These are phyloP conservation scores for Bimuria novae-zelandiae DNA, from an alignment of 2,329 filamentous ascomycete species.

Conservation along the genomic window DNA sequence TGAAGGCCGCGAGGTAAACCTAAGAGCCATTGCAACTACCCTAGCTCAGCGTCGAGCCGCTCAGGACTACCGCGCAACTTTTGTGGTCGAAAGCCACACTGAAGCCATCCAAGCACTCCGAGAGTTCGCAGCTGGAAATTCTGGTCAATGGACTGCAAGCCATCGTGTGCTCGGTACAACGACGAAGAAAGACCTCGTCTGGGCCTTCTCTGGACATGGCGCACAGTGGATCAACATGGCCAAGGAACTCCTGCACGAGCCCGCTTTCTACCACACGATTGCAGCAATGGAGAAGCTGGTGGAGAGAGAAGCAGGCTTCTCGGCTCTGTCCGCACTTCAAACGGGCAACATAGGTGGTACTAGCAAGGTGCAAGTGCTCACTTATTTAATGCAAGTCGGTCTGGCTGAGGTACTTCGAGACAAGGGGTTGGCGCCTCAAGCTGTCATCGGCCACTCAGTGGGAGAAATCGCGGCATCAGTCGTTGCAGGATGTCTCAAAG, in stretches of 20 bases:
- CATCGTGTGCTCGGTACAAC: constrained; percentile 16
- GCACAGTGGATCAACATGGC: constrained; percentile 52
- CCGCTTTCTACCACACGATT: constrained; percentile 32
- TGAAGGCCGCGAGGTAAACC: constrained; percentile 18
- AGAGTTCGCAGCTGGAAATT: constrained; percentile 16
- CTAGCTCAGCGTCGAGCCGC: constrained; percentile 40
- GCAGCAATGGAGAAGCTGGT: constrained; percentile 28
- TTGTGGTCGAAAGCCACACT: constrained; percentile 26
- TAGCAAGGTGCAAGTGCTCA: constrained; percentile 40
- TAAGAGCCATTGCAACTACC: constrained; percentile 30
- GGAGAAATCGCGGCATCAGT: constrained; percentile 51
- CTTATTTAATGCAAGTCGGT: constrained; percentile 45
- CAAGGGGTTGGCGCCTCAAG: constrained; percentile 39
- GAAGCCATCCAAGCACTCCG: constrained; percentile 27
- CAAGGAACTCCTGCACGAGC: constrained; percentile 37
- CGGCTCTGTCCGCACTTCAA: constrained; percentile 17
- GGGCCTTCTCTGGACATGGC: constrained; percentile 53
- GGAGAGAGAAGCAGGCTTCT: constrained; percentile 24
- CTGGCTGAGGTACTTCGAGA: constrained; percentile 36
- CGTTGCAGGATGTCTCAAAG: constrained; percentile 38
- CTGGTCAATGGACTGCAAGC: constrained; percentile 7
- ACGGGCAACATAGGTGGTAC: constrained; percentile 30
- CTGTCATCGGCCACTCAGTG: constrained; percentile 50
- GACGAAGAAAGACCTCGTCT: constrained; percentile 31
- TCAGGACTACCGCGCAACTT: constrained; percentile 36